phyloP scores from a whole-genome alignment of 768 basidiomycete genomes.

The Boletus pseudo-olivaceus region DNA sequence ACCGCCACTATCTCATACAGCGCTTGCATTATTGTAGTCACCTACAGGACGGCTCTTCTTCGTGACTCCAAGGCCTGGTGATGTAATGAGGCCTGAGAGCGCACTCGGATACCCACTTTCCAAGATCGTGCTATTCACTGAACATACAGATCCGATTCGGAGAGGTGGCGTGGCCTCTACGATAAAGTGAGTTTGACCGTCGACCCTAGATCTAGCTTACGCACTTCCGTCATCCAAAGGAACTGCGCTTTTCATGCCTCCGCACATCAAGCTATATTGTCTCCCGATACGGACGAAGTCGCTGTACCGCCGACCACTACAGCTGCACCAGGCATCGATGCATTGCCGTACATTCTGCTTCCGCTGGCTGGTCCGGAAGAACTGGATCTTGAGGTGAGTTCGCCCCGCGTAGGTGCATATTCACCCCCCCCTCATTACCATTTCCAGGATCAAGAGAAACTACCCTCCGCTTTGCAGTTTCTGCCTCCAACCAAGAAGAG shows the following conservation, averaged over 20 bases:
- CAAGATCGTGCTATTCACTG: conserved; percentile 83
- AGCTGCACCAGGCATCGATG: conserved; percentile 73
- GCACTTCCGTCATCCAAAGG: conserved; percentile 37
- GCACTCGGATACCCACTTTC: conserved; percentile 75
- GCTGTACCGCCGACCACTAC: conserved; percentile 55
- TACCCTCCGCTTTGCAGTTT: conserved; percentile 83
- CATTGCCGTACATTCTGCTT: conserved; percentile 79
- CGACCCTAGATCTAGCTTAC: conserved; percentile 8
- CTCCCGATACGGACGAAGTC: conserved; percentile 55
- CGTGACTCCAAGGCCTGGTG: conserved; percentile 57
- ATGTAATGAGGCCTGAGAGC: conserved; percentile 42
- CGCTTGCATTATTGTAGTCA: conserved; percentile 42
- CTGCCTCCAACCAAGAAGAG: conserved; percentile 80
- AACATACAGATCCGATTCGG: conserved; percentile 83
- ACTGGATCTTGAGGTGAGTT: conserved; percentile 78
- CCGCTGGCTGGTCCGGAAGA: conserved; percentile 96
- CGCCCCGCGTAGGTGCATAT: background rate
- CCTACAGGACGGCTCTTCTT: conserved; percentile 79
- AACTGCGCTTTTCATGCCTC: conserved; percentile 73
- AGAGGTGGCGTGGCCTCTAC: conserved; percentile 83
- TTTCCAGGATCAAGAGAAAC: conserved; percentile 77
- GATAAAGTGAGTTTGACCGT: conserved; percentile 61
- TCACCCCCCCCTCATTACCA: background rate
- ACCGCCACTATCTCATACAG: background rate
- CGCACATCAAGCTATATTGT: conserved; percentile 69